Conservation (phyloP, 805 yeast species). For the Kuraishia borneana region DNA sequence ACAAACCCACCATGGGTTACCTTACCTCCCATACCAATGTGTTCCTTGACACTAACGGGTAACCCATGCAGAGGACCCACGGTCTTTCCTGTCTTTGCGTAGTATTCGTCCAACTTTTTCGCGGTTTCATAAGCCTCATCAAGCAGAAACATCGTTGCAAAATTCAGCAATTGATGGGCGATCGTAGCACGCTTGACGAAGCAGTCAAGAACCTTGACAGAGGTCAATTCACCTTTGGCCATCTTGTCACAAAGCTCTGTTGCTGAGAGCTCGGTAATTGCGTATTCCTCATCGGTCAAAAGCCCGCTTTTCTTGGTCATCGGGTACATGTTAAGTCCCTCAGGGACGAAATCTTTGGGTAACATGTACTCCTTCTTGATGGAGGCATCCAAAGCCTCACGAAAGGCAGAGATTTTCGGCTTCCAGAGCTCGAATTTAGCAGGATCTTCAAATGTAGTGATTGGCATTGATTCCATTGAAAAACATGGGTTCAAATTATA, state of each 20-base stretch:
- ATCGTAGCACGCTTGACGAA: slow-evolving; percentile 55
- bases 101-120: slow-evolving; percentile 41
- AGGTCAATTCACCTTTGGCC: slow-evolving; percentile 31
- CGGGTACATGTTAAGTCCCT: slow-evolving; percentile 1
- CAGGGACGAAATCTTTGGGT: slow-evolving; percentile 12
- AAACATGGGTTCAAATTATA: too few relatives aligned
- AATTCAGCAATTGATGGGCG: slow-evolving; percentile 51
- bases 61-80: slow-evolving; percentile 63
- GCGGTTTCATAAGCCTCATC: slow-evolving; percentile 53
- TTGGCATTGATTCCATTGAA: too few relatives aligned
- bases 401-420: slow-evolving; percentile 22
- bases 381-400: slow-evolving; percentile 12
- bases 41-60: slow-evolving; percentile 61
- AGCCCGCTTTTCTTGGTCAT: slow-evolving; percentile 12
- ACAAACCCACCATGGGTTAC: slow-evolving; percentile 54
- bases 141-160: slow-evolving; percentile 43
- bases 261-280: slow-evolving; percentile 33
- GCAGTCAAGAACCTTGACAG: slow-evolving; percentile 46
- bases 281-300: slow-evolving; percentile 22
- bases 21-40: slow-evolving; percentile 39
- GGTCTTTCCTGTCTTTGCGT: slow-evolving; percentile 34
- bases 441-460: not conserved
- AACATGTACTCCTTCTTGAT: slow-evolving; percentile 14
- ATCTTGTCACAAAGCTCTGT: slow-evolving; percentile 29
- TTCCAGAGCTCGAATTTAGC: slow-evolving; percentile 9